These are phyloP conservation scores for Petunia axillaris DNA, from an alignment of 257 asterid species.

Conservation along the genomic window DNA sequence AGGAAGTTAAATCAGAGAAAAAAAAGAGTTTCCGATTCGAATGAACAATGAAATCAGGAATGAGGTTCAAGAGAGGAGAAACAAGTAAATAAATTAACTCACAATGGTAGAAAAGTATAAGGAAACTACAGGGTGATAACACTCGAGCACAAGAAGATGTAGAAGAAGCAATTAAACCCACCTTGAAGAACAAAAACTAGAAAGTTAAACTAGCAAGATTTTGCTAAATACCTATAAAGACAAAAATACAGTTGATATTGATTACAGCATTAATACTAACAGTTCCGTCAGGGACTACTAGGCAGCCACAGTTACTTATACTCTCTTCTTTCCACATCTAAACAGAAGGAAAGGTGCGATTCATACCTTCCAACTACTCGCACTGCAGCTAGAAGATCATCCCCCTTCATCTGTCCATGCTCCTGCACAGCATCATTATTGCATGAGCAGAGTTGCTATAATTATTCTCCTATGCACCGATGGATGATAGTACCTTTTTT, in stretches of 20 bases:
- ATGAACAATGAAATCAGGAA: slow-evolving; percentile 14
- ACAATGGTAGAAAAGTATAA: slow-evolving; percentile 9
- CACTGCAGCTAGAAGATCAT: slow-evolving; percentile 90
- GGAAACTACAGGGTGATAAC: not conserved
- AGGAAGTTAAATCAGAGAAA: not conserved
- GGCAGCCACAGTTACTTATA: not conserved
- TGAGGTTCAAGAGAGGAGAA: slow-evolving; percentile 3
- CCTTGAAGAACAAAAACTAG: slow-evolving; percentile 9
- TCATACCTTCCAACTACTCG: slow-evolving; percentile 79
- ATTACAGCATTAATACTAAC: not conserved
- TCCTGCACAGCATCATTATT: slow-evolving; percentile 52
- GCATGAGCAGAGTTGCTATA: slow-evolving; percentile 25
- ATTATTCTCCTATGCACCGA: slow-evolving; percentile 25
- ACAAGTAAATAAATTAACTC: not conserved
- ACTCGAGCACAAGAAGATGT: not conserved
- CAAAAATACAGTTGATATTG: not conserved
- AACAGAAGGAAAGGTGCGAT: slow-evolving; percentile 18
- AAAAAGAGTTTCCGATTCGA: slow-evolving; percentile 1
- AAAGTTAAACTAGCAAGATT: slow-evolving; percentile 1
- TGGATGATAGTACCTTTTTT: slow-evolving; percentile 47
- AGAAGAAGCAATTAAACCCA: not conserved
- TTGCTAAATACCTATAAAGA: slow-evolving; percentile 1
- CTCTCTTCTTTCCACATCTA: not conserved
- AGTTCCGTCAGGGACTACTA: not conserved
- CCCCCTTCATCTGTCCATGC: slow-evolving; percentile 81